Base-by-base conservation (phyloP, 495 filamentous ascomycete genomes). In the Penicillium argentinense region DNA sequence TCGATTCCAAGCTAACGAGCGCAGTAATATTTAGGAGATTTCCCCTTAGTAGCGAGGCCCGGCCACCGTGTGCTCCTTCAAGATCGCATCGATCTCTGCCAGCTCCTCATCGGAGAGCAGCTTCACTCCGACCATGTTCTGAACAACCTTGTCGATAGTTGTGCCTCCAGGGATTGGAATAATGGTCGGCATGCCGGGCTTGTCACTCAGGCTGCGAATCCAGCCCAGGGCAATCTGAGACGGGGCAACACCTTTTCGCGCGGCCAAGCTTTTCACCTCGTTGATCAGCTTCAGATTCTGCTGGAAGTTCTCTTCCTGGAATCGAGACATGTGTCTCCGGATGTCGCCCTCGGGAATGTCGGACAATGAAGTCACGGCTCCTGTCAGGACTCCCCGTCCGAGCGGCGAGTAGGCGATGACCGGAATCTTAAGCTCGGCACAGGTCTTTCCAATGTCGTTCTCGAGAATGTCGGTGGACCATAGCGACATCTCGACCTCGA, bases 151-250 rank as follows among this genome's bases (percentile, higher is more conserved):
- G 44, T 72, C 69, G 25, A 51, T 58, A 12, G 73, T 77, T 18
- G 73, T 77, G 18, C 66, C 80, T 11, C 91, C 90, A 1, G 89
- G 91, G 51, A 96, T 95, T 3, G 90, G 91, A 45, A 95, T 85
- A 54, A 95, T 86, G 4, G 73, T 76, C 9, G 83, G 81, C 61
- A 84, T 75, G 9, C 82, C 87, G 29, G 81, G 71, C 54, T 77
- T 72, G 23, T 67, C 68, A 34, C 79, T 76, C 44, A 83, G 60
- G 3, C 68, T 68, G 25, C 66, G 65, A 3, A 85, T 71, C 90
- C 91, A 97, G 16, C 69, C 78, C 42, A 96, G 69, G 9, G 89
- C 91, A 26, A 96, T 69, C 70, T 97, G 90, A 2, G 81, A 81
- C 0, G 85, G 73, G 9, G 85, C 88, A 52, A 79, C 80, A 9